Evolutionary conservation across 495 filamentous ascomycete genomes (phyloP).

Genomic region (Aspergillus indologenus): DNA sequence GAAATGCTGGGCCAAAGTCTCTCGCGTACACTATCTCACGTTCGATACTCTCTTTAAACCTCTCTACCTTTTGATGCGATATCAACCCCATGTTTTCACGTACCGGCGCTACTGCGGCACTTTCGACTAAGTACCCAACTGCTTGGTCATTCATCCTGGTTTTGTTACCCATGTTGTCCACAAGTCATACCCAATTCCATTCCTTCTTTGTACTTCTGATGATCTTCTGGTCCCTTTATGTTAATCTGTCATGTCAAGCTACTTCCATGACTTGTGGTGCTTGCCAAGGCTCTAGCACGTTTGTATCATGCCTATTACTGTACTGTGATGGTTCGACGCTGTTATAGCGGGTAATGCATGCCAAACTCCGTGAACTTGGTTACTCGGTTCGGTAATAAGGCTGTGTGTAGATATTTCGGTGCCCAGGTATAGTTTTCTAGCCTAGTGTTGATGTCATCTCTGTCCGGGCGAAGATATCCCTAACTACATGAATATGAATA

Average conservation of each 20-base stretch:
- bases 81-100: neutral
- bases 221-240: constrained; percentile 12
- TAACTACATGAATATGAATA: no score
- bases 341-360: neutral
- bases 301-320: neutral
- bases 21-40: neutral
- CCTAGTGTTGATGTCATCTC: neutral
- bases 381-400: neutral
- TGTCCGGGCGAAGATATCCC: no score
- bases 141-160: neutral
- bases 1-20: no score
- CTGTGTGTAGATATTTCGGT: neutral
- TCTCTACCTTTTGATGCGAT: neutral
- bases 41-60: neutral
- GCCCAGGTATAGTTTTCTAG: neutral
- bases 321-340: neutral
- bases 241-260: neutral
- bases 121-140: neutral
- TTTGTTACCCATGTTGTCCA: neutral
- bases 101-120: neutral
- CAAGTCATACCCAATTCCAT: neutral
- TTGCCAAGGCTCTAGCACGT: neutral
- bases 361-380: neutral
- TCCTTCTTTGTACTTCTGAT: constrained; percentile 3
- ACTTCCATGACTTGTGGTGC: neutral